Base-by-base conservation (phyloP, 768 basidiomycete species). In the Leccinum rimulosum region DNA sequence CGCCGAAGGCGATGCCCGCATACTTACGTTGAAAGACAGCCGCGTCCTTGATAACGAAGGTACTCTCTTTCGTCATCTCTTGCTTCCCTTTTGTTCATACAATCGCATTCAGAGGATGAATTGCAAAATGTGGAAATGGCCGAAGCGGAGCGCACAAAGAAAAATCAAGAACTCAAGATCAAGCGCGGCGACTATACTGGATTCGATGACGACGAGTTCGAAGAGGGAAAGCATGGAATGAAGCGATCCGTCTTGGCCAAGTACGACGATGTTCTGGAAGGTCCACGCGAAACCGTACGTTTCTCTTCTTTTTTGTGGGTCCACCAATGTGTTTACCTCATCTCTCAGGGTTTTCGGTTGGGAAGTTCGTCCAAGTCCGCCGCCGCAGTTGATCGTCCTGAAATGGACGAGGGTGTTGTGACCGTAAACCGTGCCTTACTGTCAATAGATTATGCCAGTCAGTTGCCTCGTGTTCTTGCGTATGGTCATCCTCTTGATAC, bases 21-120 rank as follows among this genome's bases (percentile, higher is more conserved):
- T 99, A 79, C 87, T 99, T 67, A 99, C 97, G 3, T 79, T 99
- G 72, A 98, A 97, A 84, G 97, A 99, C 70, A 90, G 88, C 69
- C 89, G 35, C 35, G 5, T 52, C 51, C 51, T 36, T 5, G 33
- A 52, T 25, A 52, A 52, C 35, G 33, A 98, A 82, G 95, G 95
- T 91, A 65, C 56, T 19, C 1, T 35, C 22, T 25, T 7, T n/a
- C 36, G 3, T 15, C 27, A 9, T 4, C 48, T 19, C 5, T 25
- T 19, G 3, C 1, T 47, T 52, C n/a, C 27, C 22, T 57, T 50
- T 45, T 36, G 11, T 35, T 52, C 33, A 52, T 36, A 28, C 22
- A 4, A 33, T 22, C 25, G 33, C 28, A 47, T 56, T 11, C 64
- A 96, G 97, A 99, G 88, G 97, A 99, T 74, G 97, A 97, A 74